Conservation (phyloP, 2,329 filamentous ascomycete species). For the Emergomyces orientalis region DNA sequence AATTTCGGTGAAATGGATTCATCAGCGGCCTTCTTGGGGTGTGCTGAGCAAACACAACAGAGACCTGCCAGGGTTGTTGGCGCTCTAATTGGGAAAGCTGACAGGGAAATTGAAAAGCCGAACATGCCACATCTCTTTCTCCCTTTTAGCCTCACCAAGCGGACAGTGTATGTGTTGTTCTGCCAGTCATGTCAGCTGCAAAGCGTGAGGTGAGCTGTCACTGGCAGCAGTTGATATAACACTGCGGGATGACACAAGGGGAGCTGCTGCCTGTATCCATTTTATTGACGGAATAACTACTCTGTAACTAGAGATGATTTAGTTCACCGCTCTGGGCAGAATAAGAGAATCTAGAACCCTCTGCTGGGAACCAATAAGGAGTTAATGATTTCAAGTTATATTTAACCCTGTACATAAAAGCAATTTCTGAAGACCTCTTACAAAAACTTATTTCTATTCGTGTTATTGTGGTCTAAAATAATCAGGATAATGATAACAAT, state of each 20-base stretch:
- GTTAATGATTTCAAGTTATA: too few relatives aligned
- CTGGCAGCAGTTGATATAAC: background rate
- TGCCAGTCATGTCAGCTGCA: background rate
- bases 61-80: background rate
- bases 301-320: too few relatives aligned
- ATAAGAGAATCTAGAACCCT: background rate
- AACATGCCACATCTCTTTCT: background rate
- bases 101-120: background rate
- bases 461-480: too few relatives aligned
- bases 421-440: background rate
- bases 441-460: background rate
- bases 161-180: background rate
- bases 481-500: too few relatives aligned
- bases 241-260: too few relatives aligned
- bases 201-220: background rate
- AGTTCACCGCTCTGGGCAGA: conserved; percentile 5
- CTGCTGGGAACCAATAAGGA: too few relatives aligned
- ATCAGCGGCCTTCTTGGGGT: background rate
- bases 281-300: too few relatives aligned
- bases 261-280: too few relatives aligned
- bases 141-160: background rate
- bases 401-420: too few relatives aligned
- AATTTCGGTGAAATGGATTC: background rate
- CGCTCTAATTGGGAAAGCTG: background rate
- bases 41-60: background rate